phyloP scores from a whole-genome alignment of 2,329 filamentous ascomycete genomes.

The Colletotrichum phormii region DNA sequence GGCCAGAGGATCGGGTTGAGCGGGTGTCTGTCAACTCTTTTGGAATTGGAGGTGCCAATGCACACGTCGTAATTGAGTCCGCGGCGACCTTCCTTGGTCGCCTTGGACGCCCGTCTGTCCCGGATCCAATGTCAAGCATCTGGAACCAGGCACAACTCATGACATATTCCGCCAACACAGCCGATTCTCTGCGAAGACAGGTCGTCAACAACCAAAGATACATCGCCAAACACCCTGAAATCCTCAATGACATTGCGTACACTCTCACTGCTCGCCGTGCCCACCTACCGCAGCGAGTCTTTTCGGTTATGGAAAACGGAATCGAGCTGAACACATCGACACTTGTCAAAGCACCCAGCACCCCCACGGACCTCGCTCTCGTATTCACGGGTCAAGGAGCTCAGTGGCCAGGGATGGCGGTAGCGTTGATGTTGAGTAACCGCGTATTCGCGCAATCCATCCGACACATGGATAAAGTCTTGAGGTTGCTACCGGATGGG shows the following conservation, averaged over 20 bases:
- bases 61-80: conserved; percentile 45
- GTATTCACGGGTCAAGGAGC: conserved; percentile 52
- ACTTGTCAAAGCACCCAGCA: background rate
- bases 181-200: conserved; percentile 32
- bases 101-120: background rate
- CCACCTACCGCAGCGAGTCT: conserved; percentile 36
- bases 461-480: conserved; percentile 32
- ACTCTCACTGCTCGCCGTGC: conserved; percentile 38
- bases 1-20: conserved; percentile 40
- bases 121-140: too few relatives aligned
- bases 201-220: conserved; percentile 28
- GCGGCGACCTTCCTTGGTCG: background rate
- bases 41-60: conserved; percentile 53
- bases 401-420: conserved; percentile 48
- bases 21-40: conserved; percentile 51
- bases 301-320: conserved; percentile 17
- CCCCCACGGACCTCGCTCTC: conserved; percentile 30
- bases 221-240: background rate
- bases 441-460: conserved; percentile 19
- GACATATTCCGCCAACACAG: conserved; percentile 38
- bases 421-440: conserved; percentile 37
- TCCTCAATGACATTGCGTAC: conserved; percentile 37
- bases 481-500: background rate
- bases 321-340: background rate
- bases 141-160: conserved; percentile 18